Evolutionary conservation across 495 filamentous ascomycete species (phyloP).

Genomic region (Chaetomium fimeti): DNA sequence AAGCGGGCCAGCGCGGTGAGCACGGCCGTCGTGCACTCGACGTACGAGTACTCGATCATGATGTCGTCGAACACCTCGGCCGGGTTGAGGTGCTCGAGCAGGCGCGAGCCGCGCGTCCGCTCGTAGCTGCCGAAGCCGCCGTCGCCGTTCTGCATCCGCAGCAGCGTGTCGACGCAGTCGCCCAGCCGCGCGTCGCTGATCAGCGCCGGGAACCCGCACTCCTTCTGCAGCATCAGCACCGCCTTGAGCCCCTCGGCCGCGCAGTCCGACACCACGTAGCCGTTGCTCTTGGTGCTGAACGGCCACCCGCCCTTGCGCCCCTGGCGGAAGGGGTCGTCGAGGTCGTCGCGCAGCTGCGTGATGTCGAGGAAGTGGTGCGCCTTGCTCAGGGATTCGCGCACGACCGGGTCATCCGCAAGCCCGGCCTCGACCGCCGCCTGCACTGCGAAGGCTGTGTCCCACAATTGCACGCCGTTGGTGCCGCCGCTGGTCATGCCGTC

Average conservation of each 20-base stretch:
- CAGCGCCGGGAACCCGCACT: not conserved
- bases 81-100: conserved; percentile 3
- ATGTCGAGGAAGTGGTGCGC: too few species aligned
- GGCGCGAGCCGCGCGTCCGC: not conserved
- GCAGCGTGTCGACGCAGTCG: too few species aligned
- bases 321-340: too few species aligned
- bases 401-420: too few species aligned
- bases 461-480: not conserved
- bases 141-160: too few species aligned
- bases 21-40: not conserved
- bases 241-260: conserved; percentile 3
- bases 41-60: conserved; percentile 7
- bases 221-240: conserved; percentile 6
- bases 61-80: not conserved
- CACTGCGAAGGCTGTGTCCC: conserved; percentile 1
- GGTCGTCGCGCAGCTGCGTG: too few species aligned
- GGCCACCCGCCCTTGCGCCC: not conserved
- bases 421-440: too few species aligned
- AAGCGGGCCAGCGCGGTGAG: conserved; percentile 3
- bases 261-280: conserved; percentile 3
- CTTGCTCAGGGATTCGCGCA: too few species aligned
- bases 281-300: conserved; percentile 1
- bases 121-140: too few species aligned
- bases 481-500: conserved; percentile 5
- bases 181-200: not conserved